Percentiles rank a stretch among this genome's conserved stretches.
phyloP scores from a whole-genome alignment of 2,329 filamentous ascomycete genomes.

The Stagonosporopsis rhizophila region DNA sequence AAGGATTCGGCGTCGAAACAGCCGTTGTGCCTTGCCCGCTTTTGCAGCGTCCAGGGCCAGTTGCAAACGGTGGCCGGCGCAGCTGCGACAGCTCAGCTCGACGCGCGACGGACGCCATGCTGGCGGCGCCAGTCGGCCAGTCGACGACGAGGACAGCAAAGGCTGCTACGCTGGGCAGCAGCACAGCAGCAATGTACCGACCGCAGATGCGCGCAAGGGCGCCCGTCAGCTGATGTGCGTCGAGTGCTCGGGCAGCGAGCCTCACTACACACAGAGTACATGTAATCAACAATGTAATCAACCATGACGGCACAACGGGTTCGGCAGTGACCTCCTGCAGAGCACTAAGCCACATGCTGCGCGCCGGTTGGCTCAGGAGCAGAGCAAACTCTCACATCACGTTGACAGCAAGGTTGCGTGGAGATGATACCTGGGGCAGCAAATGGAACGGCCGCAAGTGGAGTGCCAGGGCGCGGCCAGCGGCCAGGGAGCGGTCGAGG shows the following conservation, averaged over 20 bases:
- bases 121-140: constrained; percentile 1
- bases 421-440: constrained; percentile 38
- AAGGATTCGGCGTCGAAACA: constrained; percentile 37
- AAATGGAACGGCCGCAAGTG: constrained; percentile 38
- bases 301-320: constrained; percentile 28
- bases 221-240: constrained; percentile 39
- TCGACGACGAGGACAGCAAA: not conserved
- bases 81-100: constrained; percentile 37
- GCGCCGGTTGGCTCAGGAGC: constrained; percentile 33
- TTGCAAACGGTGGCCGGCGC: constrained; percentile 26
- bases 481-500: constrained; percentile 1
- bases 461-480: constrained; percentile 23
- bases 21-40: constrained; percentile 45
- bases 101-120: constrained; percentile 32
- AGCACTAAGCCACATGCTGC: constrained; percentile 28
- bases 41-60: constrained; percentile 24
- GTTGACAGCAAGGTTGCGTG: constrained; percentile 35
- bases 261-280: constrained; percentile 22
- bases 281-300: not conserved
- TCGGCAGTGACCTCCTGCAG: constrained; percentile 24
- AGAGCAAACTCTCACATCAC: constrained; percentile 28
- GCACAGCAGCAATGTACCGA: constrained; percentile 22
- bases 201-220: constrained; percentile 31
- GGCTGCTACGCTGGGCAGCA: constrained; percentile 22
- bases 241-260: constrained; percentile 15